Evolutionary conservation across 345 rosid genomes (phyloP), one percentile per base, ranked within the genome.

Genomic region (Hibiscus mutabilis): DNA sequence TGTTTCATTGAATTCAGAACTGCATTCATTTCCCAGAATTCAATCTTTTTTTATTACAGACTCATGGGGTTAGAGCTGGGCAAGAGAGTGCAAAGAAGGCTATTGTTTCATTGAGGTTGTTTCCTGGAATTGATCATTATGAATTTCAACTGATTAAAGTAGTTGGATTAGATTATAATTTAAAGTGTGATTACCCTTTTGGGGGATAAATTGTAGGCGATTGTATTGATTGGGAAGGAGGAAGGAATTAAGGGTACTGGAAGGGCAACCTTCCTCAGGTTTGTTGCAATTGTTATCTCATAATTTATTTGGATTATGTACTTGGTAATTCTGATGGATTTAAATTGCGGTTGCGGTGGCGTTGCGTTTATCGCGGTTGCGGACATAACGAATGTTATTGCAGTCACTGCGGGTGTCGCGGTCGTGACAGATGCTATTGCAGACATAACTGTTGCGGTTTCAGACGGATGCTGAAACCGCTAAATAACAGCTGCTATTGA

Each of bases 211-310:
- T 18, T 82, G 70, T 79, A 95, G 98, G 99, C 99, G 29, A 83
- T 89, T 18, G 66, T 84, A 60, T 49, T 88, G 82, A 86, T 92
- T 75, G 92, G 89, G 52, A 90, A 92, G 81, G 96, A 95, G 73
- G 97, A 89, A 78, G 99, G 99, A 68, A 55, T 95, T 14, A 95
- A 83, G 98, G 99, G n/a, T 95, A 90, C 63, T 90, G 99, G 99
- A 95, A 95, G 74, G 99, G 98, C 74, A 95, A 95, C 79, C 88
- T 95, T 64, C 99, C 99, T 27, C 99, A 95, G 98, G 97, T 91
- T 52, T 74, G 37, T 42, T 63, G 14, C 47, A 18, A 71, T 76
- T 58, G 40, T 31, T 19, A 21, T 74, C 75, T 11, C 33, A n/a
- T 52, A 47, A n/a, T 52, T 21, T 69, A 33, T 0, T 18, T 13